Conservation (phyloP, 2,329 filamentous ascomycete species). For the Fusarium tupiense region DNA sequence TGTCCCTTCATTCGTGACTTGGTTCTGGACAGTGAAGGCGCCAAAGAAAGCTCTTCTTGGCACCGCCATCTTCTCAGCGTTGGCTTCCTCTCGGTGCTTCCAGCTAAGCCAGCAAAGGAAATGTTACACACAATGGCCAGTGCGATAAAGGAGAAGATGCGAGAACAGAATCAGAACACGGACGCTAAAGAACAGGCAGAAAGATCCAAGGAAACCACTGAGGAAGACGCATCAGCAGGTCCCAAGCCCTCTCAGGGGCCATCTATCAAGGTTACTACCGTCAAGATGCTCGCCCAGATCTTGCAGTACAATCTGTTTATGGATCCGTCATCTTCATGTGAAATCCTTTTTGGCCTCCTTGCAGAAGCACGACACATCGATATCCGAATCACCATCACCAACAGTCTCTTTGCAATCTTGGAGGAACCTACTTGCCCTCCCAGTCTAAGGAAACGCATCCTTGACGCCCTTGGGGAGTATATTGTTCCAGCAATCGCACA, state of each 20-base stretch:
- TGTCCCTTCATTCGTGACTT: conserved; percentile 45
- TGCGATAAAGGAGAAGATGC: conserved; percentile 44
- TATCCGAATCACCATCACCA: conserved; percentile 43
- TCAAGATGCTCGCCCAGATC: conserved; percentile 52
- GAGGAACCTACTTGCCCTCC: conserved; percentile 18
- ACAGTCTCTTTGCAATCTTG: conserved; percentile 42
- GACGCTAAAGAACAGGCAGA: conserved; percentile 1
- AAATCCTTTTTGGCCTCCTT: conserved; percentile 45
- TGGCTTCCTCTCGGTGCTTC: conserved; percentile 42
- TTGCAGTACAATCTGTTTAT: conserved; percentile 45
- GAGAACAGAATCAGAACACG: conserved; percentile 31
- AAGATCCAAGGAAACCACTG: background rate
- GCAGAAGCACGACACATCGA: conserved; percentile 47
- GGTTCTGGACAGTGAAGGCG: conserved; percentile 41
- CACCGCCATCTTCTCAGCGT: conserved; percentile 45
- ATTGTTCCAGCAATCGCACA: conserved; percentile 44
- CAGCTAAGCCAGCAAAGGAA: conserved; percentile 34
- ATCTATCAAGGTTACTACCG: conserved; percentile 48
- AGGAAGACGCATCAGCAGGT: background rate
- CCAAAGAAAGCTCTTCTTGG: conserved; percentile 45
- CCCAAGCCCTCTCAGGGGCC: background rate
- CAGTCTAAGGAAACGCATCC: conserved; percentile 30
- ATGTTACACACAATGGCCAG: conserved; percentile 44
- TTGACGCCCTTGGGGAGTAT: conserved; percentile 41
- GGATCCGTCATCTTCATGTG: conserved; percentile 35